These are phyloP conservation scores for Salix suchowensis DNA, from an alignment of 345 rosid species.

Conservation along the genomic window DNA sequence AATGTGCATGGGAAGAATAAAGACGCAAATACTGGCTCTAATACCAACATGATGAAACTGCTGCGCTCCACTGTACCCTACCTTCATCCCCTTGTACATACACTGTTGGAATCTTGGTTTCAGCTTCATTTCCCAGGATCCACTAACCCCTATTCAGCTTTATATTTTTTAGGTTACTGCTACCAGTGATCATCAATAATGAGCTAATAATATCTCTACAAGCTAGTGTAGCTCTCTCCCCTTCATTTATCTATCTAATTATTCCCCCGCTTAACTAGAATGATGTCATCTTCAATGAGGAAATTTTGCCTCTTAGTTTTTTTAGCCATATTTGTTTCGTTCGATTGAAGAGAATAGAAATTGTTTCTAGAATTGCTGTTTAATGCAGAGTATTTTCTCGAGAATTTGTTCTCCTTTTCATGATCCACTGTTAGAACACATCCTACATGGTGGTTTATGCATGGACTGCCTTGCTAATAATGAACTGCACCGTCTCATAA, in stretches of 20 bases:
- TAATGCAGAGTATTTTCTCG: not conserved
- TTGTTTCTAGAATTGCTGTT: not conserved
- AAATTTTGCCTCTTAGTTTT: not conserved
- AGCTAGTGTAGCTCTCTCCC: not conserved
- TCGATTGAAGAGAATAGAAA: not conserved
- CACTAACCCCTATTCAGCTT: not conserved
- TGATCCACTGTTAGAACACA: not conserved
- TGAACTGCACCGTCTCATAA: not conserved
- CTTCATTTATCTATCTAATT: not conserved
- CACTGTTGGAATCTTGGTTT: slow-evolving; percentile 1
- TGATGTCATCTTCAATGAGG: not conserved
- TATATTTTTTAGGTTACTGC: too few species aligned
- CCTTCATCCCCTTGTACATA: slow-evolving; percentile 15
- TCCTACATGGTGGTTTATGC: not conserved
- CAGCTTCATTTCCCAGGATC: not conserved
- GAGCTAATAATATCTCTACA: not conserved
- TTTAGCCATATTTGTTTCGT: not conserved
- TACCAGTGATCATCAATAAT: not conserved
- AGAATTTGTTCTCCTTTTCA: not conserved
- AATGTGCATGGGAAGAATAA: slow-evolving; percentile 88
- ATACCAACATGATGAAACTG: slow-evolving; percentile 41
- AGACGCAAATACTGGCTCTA: slow-evolving; percentile 84
- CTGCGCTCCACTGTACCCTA: not conserved
- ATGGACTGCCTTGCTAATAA: not conserved
- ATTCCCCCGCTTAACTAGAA: not conserved